These are phyloP conservation scores for Blastomyces percursus DNA, from an alignment of 2,329 filamentous ascomycete genomes.

Conservation along the genomic window DNA sequence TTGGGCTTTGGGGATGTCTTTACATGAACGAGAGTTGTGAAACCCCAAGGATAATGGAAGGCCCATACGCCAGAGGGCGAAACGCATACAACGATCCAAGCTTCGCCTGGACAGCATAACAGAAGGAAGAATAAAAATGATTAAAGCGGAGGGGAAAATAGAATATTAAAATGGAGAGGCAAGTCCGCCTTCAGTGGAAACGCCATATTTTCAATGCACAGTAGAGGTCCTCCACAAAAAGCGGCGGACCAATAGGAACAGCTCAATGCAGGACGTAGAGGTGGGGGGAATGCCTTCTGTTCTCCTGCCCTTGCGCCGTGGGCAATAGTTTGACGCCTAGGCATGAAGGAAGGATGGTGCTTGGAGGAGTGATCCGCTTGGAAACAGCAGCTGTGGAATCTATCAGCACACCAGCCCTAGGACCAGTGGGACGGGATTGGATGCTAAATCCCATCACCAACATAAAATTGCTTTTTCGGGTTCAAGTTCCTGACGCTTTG, in stretches of 20 bases:
- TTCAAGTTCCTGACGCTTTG: neutral
- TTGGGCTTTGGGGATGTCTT: neutral
- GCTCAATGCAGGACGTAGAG: neutral
- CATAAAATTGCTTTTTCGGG: neutral
- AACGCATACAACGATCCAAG: neutral
- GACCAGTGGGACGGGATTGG: neutral
- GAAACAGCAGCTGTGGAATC: neutral
- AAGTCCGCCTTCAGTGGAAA: neutral
- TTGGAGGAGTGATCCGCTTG: neutral
- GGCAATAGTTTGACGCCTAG: slow-evolving; percentile 5
- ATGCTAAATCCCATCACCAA: slow-evolving; percentile 3
- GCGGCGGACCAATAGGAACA: neutral
- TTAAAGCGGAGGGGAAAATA: neutral
- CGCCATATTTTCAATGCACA: neutral
- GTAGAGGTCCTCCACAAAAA: neutral
- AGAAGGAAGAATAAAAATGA: neutral
- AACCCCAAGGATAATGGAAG: neutral
- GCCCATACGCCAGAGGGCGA: neutral
- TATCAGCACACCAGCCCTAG: neutral
- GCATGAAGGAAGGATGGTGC: neutral
- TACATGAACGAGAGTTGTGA: neutral
- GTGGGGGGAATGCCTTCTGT: neutral
- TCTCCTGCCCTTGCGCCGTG: neutral
- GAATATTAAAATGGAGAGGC: neutral
- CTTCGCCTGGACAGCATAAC: neutral